Conservation (phyloP, 345 rosid species). For the Eucalyptus tenuipes region DNA sequence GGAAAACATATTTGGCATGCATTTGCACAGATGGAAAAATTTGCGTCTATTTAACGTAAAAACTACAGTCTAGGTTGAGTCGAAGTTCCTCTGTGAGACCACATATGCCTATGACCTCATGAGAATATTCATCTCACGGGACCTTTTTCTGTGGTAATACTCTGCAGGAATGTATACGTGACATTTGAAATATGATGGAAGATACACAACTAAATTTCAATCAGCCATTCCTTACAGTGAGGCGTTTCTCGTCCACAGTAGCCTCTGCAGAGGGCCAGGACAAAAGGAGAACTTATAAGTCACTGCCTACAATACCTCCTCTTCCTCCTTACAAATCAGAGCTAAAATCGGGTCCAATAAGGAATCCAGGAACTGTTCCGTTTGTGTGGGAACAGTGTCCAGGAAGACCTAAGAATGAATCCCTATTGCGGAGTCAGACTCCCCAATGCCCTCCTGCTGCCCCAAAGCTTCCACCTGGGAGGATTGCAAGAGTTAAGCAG, state of each 20-base stretch:
- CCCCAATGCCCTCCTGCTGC: constrained; percentile 16
- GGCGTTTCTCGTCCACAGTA: constrained; percentile 33
- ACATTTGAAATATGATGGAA: constrained; percentile 49
- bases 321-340: constrained; percentile 68
- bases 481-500: constrained; percentile 16
- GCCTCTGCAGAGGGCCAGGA: constrained; percentile 19
- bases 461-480: constrained; percentile 92
- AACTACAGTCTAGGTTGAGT: background rate
- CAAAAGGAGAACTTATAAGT: constrained; percentile 26
- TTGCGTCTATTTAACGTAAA: background rate
- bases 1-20: background rate
- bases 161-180: background rate
- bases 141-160: background rate
- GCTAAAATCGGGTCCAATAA: constrained; percentile 76
- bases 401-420: constrained; percentile 66
- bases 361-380: constrained; percentile 83
- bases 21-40: background rate
- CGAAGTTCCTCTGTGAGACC: background rate
- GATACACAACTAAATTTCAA: constrained; percentile 71
- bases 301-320: constrained; percentile 24
- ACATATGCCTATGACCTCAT: background rate
- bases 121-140: background rate
- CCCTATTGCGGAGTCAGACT: constrained; percentile 7
- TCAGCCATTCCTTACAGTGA: constrained; percentile 66
- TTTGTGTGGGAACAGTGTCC: constrained; percentile 85